phyloP scores from a whole-genome alignment of 306 rosid species.

The Senna siamea region DNA sequence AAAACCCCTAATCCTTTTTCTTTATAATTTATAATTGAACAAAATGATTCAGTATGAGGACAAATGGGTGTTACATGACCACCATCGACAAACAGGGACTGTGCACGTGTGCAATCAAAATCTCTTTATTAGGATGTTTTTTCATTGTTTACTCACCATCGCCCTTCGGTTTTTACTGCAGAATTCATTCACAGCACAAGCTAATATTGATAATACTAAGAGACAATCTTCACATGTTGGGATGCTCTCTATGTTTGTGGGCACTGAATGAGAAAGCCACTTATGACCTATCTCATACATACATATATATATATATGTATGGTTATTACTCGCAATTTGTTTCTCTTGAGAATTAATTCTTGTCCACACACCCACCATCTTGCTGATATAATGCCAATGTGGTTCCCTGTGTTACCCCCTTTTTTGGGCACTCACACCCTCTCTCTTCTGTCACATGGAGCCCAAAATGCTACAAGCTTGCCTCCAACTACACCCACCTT shows the following conservation, averaged over 20 bases:
- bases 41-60: no score
- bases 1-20: no score
- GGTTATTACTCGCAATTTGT: background rate
- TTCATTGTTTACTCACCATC: slow-evolving; percentile 59
- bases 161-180: slow-evolving; percentile 32
- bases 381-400: slow-evolving; percentile 8
- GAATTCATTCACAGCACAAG: slow-evolving; percentile 15
- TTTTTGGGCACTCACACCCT: slow-evolving; percentile 36
- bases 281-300: background rate
- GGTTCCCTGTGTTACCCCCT: slow-evolving; percentile 33
- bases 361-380: slow-evolving; percentile 33
- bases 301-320: background rate
- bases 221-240: slow-evolving; percentile 49
- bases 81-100: background rate
- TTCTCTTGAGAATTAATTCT: slow-evolving; percentile 23
- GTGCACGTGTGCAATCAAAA: slow-evolving; percentile 52
- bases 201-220: slow-evolving; percentile 33
- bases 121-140: slow-evolving; percentile 42
- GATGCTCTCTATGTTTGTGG: slow-evolving; percentile 37
- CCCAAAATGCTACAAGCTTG: slow-evolving; percentile 39
- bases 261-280: slow-evolving; percentile 35
- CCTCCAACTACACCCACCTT: background rate
- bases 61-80: background rate
- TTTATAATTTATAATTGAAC: no score
- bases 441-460: slow-evolving; percentile 47